Evolutionary conservation across 305 asterid genomes (phyloP).

Genomic region (Fraxinus albicans): DNA sequence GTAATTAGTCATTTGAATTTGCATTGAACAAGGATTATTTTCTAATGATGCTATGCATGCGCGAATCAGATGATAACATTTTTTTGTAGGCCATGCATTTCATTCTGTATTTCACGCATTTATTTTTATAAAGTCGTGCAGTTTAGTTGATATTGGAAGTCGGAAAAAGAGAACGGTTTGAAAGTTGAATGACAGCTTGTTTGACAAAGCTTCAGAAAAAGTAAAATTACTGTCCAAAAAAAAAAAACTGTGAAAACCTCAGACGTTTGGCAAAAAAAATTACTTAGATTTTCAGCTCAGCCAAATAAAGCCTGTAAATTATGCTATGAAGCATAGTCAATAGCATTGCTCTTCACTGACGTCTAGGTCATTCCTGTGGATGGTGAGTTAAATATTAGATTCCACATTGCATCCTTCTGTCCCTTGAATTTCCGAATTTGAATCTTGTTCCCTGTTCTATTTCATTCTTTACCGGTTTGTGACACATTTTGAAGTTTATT

Average conservation of each 20-base stretch:
- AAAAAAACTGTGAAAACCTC: not conserved
- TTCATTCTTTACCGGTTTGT: not conserved
- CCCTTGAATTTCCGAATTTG: not conserved
- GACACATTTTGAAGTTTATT: not conserved
- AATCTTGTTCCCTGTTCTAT: not conserved
- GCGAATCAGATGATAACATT: not conserved
- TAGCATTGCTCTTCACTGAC: not conserved
- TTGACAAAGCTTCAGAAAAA: not conserved
- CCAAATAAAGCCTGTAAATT: not conserved
- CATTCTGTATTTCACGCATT: not conserved
- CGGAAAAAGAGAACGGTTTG: not conserved
- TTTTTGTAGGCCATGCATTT: not conserved
- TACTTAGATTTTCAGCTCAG: not conserved
- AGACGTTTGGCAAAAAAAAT: not conserved
- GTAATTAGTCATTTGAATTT: slow-evolving; percentile 19
- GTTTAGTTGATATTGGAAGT: not conserved
- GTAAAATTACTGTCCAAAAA: not conserved
- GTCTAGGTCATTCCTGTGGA: not conserved
- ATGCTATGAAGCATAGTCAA: not conserved
- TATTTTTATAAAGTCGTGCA: not conserved
- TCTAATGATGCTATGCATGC: not conserved
- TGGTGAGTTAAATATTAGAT: not conserved
- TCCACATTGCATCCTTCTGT: not conserved
- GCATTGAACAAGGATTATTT: not conserved
- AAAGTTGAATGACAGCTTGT: not conserved